These are phyloP conservation scores for Agrostemma githago DNA, from an alignment of 148 eudicot species.

Conservation along the genomic window DNA sequence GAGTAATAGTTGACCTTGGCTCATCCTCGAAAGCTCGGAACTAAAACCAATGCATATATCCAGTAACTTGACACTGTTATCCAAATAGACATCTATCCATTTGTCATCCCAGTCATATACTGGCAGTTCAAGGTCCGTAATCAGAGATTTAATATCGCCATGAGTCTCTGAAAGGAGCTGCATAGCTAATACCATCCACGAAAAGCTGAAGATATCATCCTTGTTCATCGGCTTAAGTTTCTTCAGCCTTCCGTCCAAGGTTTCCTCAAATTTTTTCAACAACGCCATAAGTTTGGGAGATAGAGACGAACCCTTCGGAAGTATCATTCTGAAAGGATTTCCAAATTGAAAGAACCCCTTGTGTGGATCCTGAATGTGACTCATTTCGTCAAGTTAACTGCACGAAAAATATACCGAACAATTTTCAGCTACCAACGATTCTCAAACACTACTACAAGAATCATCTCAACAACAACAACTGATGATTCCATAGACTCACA, in stretches of 20 bases:
- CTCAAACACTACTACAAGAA: neutral
- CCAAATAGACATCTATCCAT: slow-evolving; percentile 85
- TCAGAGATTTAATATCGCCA: slow-evolving; percentile 56
- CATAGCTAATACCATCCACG: slow-evolving; percentile 74
- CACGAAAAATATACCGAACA: slow-evolving; percentile 12
- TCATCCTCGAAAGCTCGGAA: slow-evolving; percentile 63
- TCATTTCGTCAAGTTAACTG: slow-evolving; percentile 51
- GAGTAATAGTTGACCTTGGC: slow-evolving; percentile 67
- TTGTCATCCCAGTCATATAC: slow-evolving; percentile 80
- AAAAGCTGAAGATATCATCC: slow-evolving; percentile 51
- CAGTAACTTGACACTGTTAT: slow-evolving; percentile 71
- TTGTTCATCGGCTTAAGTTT: slow-evolving; percentile 48
- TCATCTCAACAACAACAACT: neutral
- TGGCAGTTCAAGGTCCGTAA: slow-evolving; percentile 75
- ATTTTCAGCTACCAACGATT: slow-evolving; percentile 12
- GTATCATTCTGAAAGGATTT: slow-evolving; percentile 65
- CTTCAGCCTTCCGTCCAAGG: slow-evolving; percentile 50
- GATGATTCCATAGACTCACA: neutral
- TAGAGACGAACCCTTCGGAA: slow-evolving; percentile 53
- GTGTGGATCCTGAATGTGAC: slow-evolving; percentile 73
- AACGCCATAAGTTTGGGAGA: slow-evolving; percentile 46
- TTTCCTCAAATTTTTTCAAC: slow-evolving; percentile 57
- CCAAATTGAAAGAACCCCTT: slow-evolving; percentile 57
- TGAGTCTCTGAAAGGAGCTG: slow-evolving; percentile 64
- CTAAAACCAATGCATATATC: slow-evolving; percentile 71